Conservation (phyloP, 108 stramenopile species). For the Epipyxis sp. region DNA sequence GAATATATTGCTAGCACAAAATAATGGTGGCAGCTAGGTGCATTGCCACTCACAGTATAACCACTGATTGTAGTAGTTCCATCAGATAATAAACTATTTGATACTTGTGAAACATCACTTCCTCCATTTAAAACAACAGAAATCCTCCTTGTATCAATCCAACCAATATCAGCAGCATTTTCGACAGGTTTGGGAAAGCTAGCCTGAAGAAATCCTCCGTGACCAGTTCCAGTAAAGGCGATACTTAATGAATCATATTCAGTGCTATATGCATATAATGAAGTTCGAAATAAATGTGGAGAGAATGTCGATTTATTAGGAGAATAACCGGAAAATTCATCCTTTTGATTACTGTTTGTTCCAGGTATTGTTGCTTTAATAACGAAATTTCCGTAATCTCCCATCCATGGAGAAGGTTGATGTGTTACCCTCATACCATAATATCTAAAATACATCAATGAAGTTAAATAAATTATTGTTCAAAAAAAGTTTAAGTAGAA, state of each 20-base stretch:
- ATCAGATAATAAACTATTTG: too few species aligned
- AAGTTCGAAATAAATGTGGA: not conserved
- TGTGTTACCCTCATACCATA: constrained; percentile 34
- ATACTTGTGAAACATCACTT: not conserved
- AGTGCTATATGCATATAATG: not conserved
- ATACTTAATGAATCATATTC: not conserved
- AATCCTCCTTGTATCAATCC: not conserved
- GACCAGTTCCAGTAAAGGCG: not conserved
- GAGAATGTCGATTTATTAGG: not conserved
- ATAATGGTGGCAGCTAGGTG: not conserved
- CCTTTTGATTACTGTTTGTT: not conserved
- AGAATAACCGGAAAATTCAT: not conserved
- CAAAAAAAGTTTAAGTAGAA: too few species aligned
- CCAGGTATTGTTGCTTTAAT: not conserved
- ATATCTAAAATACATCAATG: too few species aligned
- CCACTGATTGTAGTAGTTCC: constrained; percentile 10
- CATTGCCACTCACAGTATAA: not conserved
- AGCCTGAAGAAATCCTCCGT: constrained; percentile 9
- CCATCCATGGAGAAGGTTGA: constrained; percentile 50
- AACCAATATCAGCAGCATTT: not conserved
- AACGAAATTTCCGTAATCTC: constrained; percentile 39
- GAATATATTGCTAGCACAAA: constrained; percentile 8
- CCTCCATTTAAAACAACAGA: not conserved
- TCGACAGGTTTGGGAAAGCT: not conserved
- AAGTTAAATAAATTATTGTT: too few species aligned